These are phyloP conservation scores for Globisporangium nagaii DNA, from an alignment of 352 stramenopile genomes.

Conservation along the genomic window DNA sequence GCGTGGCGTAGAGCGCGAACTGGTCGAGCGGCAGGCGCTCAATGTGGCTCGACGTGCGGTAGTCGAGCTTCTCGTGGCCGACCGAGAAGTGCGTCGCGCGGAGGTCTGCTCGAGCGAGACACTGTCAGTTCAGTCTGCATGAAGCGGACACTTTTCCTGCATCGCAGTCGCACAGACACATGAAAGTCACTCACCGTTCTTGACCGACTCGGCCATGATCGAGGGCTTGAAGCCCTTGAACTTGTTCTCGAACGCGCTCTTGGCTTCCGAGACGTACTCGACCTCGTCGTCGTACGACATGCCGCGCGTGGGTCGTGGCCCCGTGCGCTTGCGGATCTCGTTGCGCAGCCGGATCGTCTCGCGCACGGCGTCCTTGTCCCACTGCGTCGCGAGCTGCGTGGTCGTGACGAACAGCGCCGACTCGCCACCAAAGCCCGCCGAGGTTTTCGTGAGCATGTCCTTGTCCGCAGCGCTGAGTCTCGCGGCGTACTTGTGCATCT, in stretches of 20 bases:
- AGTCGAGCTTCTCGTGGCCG: conserved; percentile 58
- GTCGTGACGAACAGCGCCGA: conserved; percentile 50
- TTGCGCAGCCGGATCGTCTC: conserved; percentile 60
- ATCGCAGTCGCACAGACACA: not conserved
- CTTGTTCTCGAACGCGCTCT: conserved; percentile 69
- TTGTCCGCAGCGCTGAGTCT: conserved; percentile 44
- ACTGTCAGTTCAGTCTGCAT: conserved; percentile 1
- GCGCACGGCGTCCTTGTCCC: conserved; percentile 42
- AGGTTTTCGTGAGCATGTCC: conserved; percentile 57
- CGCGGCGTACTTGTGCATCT: conserved; percentile 59
- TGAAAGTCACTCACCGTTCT: conserved; percentile 45
- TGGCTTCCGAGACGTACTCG: conserved; percentile 73
- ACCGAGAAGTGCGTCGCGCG: conserved; percentile 71
- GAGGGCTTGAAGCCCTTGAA: conserved; percentile 64
- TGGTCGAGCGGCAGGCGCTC: conserved; percentile 42
- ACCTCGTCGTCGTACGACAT: conserved; percentile 79
- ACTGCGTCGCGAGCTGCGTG: conserved; percentile 64
- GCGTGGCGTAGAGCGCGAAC: conserved; percentile 47
- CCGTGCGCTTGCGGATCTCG: conserved; percentile 61
- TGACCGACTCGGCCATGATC: conserved; percentile 67
- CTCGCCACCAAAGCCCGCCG: conserved; percentile 48
- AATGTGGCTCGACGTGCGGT: conserved; percentile 69
- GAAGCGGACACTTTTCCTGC: not conserved
- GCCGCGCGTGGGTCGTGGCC: conserved; percentile 38
- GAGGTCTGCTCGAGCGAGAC: conserved; percentile 38